Percentiles rank a stretch among this genome's conserved stretches.
These are phyloP conservation scores for Pseudogymnoascus sp. DNA, from an alignment of 2,329 filamentous ascomycete genomes.

Conservation along the genomic window DNA sequence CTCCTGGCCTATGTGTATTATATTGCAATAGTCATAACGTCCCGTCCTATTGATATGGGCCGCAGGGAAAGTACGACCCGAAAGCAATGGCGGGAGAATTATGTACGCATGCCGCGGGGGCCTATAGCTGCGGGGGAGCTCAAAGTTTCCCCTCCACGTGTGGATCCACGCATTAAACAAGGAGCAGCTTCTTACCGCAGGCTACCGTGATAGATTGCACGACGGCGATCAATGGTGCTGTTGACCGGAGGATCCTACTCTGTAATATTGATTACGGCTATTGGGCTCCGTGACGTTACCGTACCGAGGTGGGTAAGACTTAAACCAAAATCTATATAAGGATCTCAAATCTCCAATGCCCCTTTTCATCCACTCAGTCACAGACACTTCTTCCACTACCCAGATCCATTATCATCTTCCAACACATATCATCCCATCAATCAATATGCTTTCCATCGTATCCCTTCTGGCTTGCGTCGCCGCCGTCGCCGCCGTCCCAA, in stretches of 20 bases:
- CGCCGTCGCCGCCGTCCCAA: slow-evolving; percentile 20
- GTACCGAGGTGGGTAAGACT: neutral
- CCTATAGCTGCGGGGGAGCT: neutral
- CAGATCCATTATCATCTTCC: neutral
- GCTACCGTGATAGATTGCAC: neutral
- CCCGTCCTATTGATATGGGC: neutral
- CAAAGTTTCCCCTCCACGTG: neutral
- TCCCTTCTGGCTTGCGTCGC: slow-evolving; percentile 18
- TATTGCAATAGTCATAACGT: neutral
- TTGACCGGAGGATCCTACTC: neutral
- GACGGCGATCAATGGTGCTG: neutral
- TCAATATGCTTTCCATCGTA: slow-evolving; percentile 19
- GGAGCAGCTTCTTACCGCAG: neutral
- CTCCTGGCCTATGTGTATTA: neutral
- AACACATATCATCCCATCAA: neutral
- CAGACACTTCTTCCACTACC: neutral
- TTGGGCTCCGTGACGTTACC: neutral
- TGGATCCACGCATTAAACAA: neutral
- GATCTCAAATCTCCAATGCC: neutral
- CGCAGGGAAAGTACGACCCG: neutral
- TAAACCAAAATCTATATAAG: neutral
- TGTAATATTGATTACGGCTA: neutral
- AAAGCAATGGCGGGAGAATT: neutral
- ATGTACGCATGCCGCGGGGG: neutral
- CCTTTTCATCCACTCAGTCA: neutral